A percentile compares a stretch with the other conserved stretches of the same genome.
phyloP scores from a whole-genome alignment of 257 asterid species.

The Solanum stenotomum region DNA sequence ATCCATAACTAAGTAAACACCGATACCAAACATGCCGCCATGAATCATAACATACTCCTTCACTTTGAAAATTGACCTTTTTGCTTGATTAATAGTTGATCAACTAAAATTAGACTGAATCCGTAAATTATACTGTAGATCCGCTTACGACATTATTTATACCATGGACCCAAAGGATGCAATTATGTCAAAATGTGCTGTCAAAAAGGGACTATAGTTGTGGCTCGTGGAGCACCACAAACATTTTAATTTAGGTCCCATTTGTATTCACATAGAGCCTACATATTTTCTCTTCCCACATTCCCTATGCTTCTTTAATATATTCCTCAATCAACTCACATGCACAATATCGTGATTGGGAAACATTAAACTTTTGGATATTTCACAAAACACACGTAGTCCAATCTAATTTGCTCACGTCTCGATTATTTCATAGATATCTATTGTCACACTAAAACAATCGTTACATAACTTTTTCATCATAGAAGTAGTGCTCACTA shows the following conservation, averaged over 20 bases:
- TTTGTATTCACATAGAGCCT: neutral
- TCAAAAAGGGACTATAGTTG: neutral
- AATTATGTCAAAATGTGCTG: neutral
- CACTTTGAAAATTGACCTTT: neutral
- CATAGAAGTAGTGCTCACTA: neutral
- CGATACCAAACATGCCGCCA: accelerated
- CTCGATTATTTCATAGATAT: neutral
- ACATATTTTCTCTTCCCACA: neutral
- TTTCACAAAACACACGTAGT: neutral
- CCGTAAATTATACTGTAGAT: neutral
- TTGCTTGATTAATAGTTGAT: neutral
- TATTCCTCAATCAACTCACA: neutral
- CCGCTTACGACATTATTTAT: neutral
- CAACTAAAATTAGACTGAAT: neutral
- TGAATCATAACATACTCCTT: neutral
- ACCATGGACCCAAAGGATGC: neutral
- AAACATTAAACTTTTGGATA: neutral
- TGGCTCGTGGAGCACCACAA: neutral
- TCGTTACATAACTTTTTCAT: neutral
- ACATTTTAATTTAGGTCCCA: neutral
- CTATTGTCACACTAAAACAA: accelerated
- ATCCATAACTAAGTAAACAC: accelerated
- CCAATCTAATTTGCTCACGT: neutral
- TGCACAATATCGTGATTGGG: neutral
- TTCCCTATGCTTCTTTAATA: neutral